These are phyloP conservation scores for Ophiostoma perfectum DNA, from an alignment of 2,329 filamentous ascomycete species.

Conservation along the genomic window DNA sequence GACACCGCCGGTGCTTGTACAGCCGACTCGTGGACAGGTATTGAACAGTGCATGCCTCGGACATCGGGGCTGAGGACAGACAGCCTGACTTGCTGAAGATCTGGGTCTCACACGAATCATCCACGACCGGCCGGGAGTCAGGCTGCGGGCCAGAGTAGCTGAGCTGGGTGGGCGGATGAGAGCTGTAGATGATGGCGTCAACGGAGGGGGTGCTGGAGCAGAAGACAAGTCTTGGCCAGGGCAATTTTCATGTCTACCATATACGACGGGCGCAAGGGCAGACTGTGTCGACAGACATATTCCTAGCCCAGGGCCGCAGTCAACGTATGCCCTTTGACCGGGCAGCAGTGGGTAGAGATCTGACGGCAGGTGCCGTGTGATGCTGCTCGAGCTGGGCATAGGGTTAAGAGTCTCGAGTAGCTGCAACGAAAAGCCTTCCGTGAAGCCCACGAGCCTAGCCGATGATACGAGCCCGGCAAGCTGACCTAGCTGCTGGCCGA, in stretches of 20 bases:
- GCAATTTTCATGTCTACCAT: not conserved
- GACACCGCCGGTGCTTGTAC: not conserved
- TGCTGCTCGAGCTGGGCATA: not conserved
- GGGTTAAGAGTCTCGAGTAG: not conserved
- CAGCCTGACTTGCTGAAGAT: not conserved
- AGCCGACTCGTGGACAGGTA: not conserved
- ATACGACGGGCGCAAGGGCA: slow-evolving; percentile 10
- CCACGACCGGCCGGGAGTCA: not conserved
- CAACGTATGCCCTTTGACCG: slow-evolving; percentile 30
- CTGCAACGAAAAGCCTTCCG: not conserved
- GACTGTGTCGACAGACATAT: slow-evolving; percentile 16
- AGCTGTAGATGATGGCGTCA: not conserved
- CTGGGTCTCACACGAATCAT: not conserved
- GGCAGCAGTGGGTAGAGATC: slow-evolving; percentile 32
- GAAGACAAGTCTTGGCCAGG: not conserved
- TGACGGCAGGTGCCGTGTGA: slow-evolving; percentile 30
- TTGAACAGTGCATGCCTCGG: not conserved
- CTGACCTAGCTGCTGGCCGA: slow-evolving; percentile 33
- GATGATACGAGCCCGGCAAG: slow-evolving; percentile 33
- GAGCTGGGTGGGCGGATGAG: not conserved
- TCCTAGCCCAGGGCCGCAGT: slow-evolving; percentile 15
- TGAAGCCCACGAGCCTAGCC: slow-evolving; percentile 37
- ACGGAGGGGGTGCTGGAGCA: not conserved
- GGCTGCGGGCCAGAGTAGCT: not conserved
- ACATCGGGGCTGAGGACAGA: not conserved